phyloP scores from a whole-genome alignment of 148 eudicot genomes.

The Chenopodium album region DNA sequence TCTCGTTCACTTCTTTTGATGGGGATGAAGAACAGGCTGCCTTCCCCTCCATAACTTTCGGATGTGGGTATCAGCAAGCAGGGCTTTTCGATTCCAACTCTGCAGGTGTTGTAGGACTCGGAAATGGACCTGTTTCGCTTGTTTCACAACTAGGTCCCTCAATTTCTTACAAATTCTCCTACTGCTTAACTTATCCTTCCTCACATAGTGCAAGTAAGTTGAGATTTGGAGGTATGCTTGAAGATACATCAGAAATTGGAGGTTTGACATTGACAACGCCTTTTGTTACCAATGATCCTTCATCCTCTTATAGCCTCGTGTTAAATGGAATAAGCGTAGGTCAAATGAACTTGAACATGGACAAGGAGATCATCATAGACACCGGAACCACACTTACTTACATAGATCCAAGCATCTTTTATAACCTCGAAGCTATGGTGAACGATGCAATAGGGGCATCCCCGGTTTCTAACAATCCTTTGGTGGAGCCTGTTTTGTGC shows the following conservation, averaged over 20 bases:
- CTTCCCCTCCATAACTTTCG: slow-evolving; percentile 38
- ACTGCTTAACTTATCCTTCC: slow-evolving; percentile 30
- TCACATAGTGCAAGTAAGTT: slow-evolving; percentile 28
- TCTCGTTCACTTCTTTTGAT: slow-evolving; percentile 25
- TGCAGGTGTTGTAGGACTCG: slow-evolving; percentile 47
- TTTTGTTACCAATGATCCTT: neutral
- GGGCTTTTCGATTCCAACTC: slow-evolving; percentile 30
- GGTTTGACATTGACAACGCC: slow-evolving; percentile 31
- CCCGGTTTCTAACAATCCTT: slow-evolving; percentile 19
- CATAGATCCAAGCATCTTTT: slow-evolving; percentile 26
- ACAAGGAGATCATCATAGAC: slow-evolving; percentile 36
- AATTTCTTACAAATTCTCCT: slow-evolving; percentile 40
- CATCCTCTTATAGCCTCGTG: slow-evolving; percentile 30
- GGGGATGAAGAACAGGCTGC: neutral
- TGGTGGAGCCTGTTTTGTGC: slow-evolving; percentile 22
- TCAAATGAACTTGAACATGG: slow-evolving; percentile 1
- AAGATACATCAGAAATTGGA: neutral
- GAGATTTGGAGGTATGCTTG: slow-evolving; percentile 28
- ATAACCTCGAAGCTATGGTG: slow-evolving; percentile 26
- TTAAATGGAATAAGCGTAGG: slow-evolving; percentile 34
- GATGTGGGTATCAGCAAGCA: slow-evolving; percentile 41
- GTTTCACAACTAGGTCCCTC: slow-evolving; percentile 33
- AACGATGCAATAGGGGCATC: slow-evolving; percentile 15
- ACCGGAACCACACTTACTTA: slow-evolving; percentile 38
- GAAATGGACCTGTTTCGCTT: slow-evolving; percentile 41